Evolutionary conservation across 176 grass and related monocot species (phyloP).

Genomic region (Themeda triandra): DNA sequence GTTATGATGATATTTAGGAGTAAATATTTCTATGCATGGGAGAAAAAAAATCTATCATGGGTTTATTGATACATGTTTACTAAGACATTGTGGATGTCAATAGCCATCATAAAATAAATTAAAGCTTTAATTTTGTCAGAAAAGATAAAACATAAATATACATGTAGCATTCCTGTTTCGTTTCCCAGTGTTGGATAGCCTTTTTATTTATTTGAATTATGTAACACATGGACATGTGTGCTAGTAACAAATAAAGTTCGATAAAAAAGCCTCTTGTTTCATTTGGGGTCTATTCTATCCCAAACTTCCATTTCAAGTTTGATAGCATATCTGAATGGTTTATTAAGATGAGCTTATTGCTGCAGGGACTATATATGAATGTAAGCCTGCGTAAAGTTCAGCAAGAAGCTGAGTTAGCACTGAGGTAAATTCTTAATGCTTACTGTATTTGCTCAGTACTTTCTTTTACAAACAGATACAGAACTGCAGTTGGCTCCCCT

Average conservation of each 20-base stretch:
- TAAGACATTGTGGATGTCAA: not conserved
- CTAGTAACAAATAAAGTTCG: not conserved
- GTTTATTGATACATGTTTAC: not conserved
- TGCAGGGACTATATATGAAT: constrained; percentile 85
- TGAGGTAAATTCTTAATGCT: constrained; percentile 39
- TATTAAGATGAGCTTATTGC: not conserved
- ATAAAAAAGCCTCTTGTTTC: not conserved
- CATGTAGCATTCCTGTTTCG: not conserved
- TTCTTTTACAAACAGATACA: not conserved
- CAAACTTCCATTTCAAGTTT: not conserved
- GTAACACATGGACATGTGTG: not conserved
- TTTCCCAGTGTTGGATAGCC: not conserved
- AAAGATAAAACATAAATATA: not conserved
- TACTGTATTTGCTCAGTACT: not conserved
- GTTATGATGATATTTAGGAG: not conserved
- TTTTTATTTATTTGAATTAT: not conserved
- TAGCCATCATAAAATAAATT: not conserved
- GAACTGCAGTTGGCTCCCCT: not conserved
- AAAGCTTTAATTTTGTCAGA: not conserved
- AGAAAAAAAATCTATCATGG: not conserved
- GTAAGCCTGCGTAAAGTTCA: constrained; percentile 55
- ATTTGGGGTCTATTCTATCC: not conserved
- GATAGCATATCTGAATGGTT: not conserved
- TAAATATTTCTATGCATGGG: not conserved
- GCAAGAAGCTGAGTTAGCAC: constrained; percentile 49